Evolutionary conservation across 306 rosid species (phyloP).

Genomic region (Ceratonia siliqua): DNA sequence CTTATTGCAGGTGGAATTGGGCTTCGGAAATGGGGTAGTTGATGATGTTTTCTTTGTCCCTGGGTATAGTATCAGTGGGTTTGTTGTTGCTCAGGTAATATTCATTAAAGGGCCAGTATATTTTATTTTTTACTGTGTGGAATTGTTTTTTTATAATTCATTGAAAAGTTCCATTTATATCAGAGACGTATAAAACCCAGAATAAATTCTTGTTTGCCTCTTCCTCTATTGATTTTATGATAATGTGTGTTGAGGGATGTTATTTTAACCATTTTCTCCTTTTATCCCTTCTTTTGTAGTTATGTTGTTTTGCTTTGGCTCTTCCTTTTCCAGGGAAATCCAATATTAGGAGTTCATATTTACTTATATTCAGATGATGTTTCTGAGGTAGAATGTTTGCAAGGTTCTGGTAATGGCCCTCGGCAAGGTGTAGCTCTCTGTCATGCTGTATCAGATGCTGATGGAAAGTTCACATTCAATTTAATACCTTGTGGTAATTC

Average conservation of each 20-base stretch:
- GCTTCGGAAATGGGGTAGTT: slow-evolving; percentile 73
- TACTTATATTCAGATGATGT: slow-evolving; percentile 87
- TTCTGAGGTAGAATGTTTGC: slow-evolving; percentile 80
- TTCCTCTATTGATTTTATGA: slow-evolving; percentile 16
- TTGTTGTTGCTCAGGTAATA: slow-evolving; percentile 95
- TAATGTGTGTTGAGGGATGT: slow-evolving; percentile 21
- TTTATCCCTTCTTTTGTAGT: slow-evolving; percentile 25
- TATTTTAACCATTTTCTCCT: background rate
- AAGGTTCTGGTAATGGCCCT: slow-evolving; percentile 75
- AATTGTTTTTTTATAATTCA: background rate
- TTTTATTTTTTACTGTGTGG: slow-evolving; percentile 3
- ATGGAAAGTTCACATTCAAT: slow-evolving; percentile 77
- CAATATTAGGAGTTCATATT: slow-evolving; percentile 88
- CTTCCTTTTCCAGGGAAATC: slow-evolving; percentile 75
- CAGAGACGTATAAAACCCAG: background rate
- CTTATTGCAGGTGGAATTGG: slow-evolving; percentile 79
- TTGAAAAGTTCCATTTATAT: slow-evolving; percentile 16
- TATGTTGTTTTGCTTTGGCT: slow-evolving; percentile 20
- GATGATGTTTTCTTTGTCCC: slow-evolving; percentile 78
- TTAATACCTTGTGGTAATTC: slow-evolving; percentile 90
- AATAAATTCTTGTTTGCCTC: slow-evolving; percentile 36
- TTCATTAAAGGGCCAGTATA: slow-evolving; percentile 20
- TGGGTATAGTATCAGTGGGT: slow-evolving; percentile 80
- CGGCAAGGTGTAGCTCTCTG: slow-evolving; percentile 70
- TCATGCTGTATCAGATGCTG: slow-evolving; percentile 84